Evolutionary conservation across 306 rosid genomes (phyloP).

Genomic region (Quillaja saponaria): DNA sequence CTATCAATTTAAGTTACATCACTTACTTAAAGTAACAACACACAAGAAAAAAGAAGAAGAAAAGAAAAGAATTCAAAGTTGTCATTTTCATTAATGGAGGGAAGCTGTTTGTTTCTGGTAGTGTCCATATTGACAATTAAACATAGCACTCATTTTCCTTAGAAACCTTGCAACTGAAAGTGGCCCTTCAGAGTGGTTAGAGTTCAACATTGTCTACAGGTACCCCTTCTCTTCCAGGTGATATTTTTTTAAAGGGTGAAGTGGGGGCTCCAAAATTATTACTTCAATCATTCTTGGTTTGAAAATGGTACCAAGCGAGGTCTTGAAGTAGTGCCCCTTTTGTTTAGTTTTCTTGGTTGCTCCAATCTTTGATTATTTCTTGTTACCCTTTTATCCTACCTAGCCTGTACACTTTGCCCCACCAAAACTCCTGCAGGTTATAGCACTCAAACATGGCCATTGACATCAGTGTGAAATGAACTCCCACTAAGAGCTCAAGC

Average conservation of each 20-base stretch:
- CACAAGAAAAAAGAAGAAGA: no score
- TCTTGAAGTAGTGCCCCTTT: constrained; percentile 28
- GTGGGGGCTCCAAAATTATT: constrained; percentile 54
- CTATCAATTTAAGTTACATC: no score
- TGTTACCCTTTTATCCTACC: constrained; percentile 31
- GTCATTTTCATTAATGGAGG: constrained; percentile 52
- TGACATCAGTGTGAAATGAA: constrained; percentile 16
- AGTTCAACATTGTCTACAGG: constrained; percentile 41
- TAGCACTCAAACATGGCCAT: constrained; percentile 34
- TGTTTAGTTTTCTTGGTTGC: constrained; percentile 20
- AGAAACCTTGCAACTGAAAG: constrained; percentile 33
- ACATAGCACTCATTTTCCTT: constrained; percentile 47
- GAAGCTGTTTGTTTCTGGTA: constrained; percentile 29
- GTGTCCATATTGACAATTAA: constrained; percentile 48
- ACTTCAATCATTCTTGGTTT: constrained; percentile 50
- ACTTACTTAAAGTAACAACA: no score
- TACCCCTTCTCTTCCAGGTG: constrained; percentile 23
- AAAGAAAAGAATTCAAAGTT: no score
- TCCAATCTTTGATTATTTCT: not conserved
- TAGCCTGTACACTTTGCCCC: constrained; percentile 20
- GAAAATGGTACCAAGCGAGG: constrained; percentile 41
- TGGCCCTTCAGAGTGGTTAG: constrained; percentile 46
- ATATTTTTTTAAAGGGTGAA: constrained; percentile 4
- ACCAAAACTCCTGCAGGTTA: constrained; percentile 17
- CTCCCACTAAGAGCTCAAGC: constrained; percentile 7